Conservation (phyloP, 2,329 filamentous ascomycete species). For the Eutypa lata region DNA sequence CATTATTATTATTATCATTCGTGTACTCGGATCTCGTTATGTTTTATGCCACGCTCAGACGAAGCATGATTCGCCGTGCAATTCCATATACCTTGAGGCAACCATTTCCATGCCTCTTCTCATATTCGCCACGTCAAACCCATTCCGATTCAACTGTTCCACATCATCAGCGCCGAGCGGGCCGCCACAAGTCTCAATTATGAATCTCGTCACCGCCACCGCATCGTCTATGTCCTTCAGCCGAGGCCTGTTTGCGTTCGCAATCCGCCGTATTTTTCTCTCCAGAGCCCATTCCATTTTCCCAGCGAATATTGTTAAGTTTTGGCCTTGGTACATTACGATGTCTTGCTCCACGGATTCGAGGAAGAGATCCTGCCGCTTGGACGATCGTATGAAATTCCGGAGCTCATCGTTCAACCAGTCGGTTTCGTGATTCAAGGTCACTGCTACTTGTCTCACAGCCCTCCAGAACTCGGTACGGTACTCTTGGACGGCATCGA, state of each 20-base stretch:
- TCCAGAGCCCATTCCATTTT: slow-evolving; percentile 23
- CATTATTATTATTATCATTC: too few species aligned
- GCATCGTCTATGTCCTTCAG: slow-evolving; percentile 8
- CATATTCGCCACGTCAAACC: slow-evolving; percentile 6
- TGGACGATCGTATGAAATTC: slow-evolving; percentile 13
- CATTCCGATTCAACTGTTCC: slow-evolving; percentile 4
- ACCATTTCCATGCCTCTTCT: slow-evolving; percentile 2
- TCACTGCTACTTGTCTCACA: slow-evolving; percentile 9
- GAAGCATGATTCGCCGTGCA: slow-evolving; percentile 1
- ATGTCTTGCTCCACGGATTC: slow-evolving; percentile 21
- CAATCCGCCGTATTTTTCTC: slow-evolving; percentile 22
- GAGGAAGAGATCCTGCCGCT: slow-evolving; percentile 17
- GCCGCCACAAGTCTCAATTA: background rate
- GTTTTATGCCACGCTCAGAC: background rate
- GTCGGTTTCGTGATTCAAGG: slow-evolving; percentile 4
- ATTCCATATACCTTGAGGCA: slow-evolving; percentile 3
- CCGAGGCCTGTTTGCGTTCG: slow-evolving; percentile 5
- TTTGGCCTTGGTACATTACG: slow-evolving; percentile 15
- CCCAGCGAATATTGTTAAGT: slow-evolving; percentile 21
- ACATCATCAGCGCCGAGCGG: slow-evolving; percentile 3
- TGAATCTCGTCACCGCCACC: slow-evolving; percentile 4
- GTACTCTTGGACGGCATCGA: slow-evolving; percentile 18
- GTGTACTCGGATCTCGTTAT: background rate
- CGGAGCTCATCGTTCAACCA: slow-evolving; percentile 23
- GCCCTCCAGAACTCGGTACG: slow-evolving; percentile 11